Base-by-base conservation (phyloP, 2,329 filamentous ascomycete genomes). In the Raffaelea deltoideospora region DNA sequence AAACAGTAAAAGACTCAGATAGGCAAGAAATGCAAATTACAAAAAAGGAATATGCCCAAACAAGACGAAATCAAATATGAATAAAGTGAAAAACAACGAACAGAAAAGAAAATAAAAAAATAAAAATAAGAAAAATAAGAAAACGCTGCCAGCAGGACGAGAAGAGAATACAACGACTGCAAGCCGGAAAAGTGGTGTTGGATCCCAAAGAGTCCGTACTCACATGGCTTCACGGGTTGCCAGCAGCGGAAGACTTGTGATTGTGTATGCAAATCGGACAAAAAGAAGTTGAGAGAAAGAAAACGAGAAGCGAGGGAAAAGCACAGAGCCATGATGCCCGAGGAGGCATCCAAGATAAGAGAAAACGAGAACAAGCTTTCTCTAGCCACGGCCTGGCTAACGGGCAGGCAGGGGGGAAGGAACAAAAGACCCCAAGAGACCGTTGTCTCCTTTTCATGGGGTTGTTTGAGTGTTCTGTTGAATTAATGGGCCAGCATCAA, bases 91-190 rank as follows among this genome's bases (percentile, higher is more conserved):
- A 28, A 32, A 34, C 26, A 37, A 9, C 28, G 13, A 20, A 17
- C 18, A 23, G 18, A 34, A 23, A 37, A 29, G 20, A 35, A 29
- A 17, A 31, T 19, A 32, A 1, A 34, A 34, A 28, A 17, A 8
- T 11, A 28, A 18, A 19, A 34, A 34, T 29, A 17, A 29, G 10
- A 30, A 15, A 33, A 29, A 24, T 5, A 36, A n/a, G n/a, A n/a
- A n/a, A n/a, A n/a, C n/a, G n/a, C n/a, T n/a, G n/a, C n/a, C n/a
- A n/a, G n/a, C n/a, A n/a, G n/a, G n/a, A 30, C 4, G 28, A 34
- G 34, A 22, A 36, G 17, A 27, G 24, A 37, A 33, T n/a, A 18
- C 15, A 35, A 29, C n/a, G 15, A n/a, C n/a, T n/a, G n/a, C n/a
- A n/a, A n/a, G n/a, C n/a, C n/a, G n/a, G n/a, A n/a, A n/a, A n/a